Base-by-base conservation (phyloP, 2,329 filamentous ascomycete genomes). In the Penicillium crustosum region DNA sequence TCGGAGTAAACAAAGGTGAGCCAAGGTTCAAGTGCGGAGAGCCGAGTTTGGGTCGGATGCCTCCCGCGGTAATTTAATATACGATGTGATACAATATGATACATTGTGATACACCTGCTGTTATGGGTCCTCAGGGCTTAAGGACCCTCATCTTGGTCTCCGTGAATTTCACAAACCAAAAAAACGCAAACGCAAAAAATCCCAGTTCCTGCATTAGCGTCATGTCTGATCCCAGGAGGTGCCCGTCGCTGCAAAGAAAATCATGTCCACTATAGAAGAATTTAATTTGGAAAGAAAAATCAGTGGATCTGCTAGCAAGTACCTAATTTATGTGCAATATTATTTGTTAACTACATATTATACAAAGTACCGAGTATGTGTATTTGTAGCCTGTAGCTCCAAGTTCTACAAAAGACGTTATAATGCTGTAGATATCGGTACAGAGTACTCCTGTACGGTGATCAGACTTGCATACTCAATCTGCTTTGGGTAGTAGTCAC, bases 181-280 rank as follows among this genome's bases (percentile, higher is more conserved):
- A 43, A 42, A 21, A 38, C 4, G 3, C 42, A 53, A 53, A 53
- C 50, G 50, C 50, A 53, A 48, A 39, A 48, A 48, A 49, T 48
- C 60, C 65, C 65, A 72, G 71, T 74, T 73, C 71, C 71, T 74
- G 71, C 71, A 72, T 72, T 74, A 74, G 71, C 65, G 70, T 51
- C 63, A 62, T 66, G 55, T 63, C 60, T 59, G 60, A 61, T 58
- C 55, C 55, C 36, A 57, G 29, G 39, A 41, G 42, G 56, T 50
- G 41, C 25, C 48, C 38, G 23, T 52, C 42, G 21, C 53, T 56
- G 53, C 53, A 56, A 38, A 51, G 53, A n/a, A 56, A 56, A 52
- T 51, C 53, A 53, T 43, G 47, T 52, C 53, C 53, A 51, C 57
- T 38, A 36, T 56, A 17, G 29, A 29, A n/a, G 25, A 49, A 49